Base-by-base conservation (phyloP, 73 alveolate species). In the Paraurostyla sp. region DNA sequence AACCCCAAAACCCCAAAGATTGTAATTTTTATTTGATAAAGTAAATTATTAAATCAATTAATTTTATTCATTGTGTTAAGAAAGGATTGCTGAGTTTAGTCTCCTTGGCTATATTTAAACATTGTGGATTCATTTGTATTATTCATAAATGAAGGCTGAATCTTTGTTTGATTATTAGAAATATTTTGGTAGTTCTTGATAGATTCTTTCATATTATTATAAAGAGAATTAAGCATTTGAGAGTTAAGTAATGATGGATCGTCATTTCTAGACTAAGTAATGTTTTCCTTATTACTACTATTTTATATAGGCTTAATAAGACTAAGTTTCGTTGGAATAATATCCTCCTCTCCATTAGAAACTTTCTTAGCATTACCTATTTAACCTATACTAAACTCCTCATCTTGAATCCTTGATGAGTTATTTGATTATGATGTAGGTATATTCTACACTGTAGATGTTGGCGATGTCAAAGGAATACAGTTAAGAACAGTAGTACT, bases 311-410 rank as follows among this genome's bases (percentile, higher is more conserved):
- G 22, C 3, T 65, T 65, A 22, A 38, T 9, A 38, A 15, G 23
- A 20, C 23, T 4, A 54, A 4, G 4, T 54, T 4, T 13, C 36
- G 9, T 9, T 6, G 69, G 69, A 54, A 54, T 6, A 6, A 9
- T 18, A 35, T 54, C 23, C 23, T 54, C 69, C 23, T 54, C 16
- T 9, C 16, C 16, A 16, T 11, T 45, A 16, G 9, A 11, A 45
- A 45, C 9, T 16, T 32, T 18, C 46, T 65, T 27, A 60, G 32
- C 49, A 29, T 60, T 6, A 3, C 11, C 16, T 27, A 73, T 43
- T 45, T 73, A 30, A 2, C 87, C 87, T 9, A 73, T 73, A 29
- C 71, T 73, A 50, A 73, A 73, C 33, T 73, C 87, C 42, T 73
- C 87, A 50, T 73, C 87, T 48, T 73, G 20, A 11, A 73, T 35